Evolutionary conservation across 1,284 basidiomycete species (phyloP).

Genomic region (Coriolopsis trogii): DNA sequence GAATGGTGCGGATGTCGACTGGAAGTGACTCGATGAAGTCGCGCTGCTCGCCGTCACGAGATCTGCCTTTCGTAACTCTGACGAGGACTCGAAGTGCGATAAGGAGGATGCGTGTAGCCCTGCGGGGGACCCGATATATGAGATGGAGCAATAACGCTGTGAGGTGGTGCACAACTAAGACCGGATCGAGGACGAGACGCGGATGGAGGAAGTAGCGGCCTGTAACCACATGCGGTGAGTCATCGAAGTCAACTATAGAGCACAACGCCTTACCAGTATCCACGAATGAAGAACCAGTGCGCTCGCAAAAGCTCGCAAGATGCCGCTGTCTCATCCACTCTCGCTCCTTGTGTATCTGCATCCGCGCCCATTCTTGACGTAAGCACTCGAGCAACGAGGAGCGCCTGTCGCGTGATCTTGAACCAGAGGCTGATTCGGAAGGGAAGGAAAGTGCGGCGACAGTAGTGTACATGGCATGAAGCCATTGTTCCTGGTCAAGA

Average conservation of each 20-base stretch:
- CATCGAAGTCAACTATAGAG: neutral
- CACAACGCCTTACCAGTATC: neutral
- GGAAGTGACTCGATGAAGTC: neutral
- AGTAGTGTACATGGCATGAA: neutral
- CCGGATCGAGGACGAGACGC: neutral
- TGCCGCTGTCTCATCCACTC: conserved; percentile 6
- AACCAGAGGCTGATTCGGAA: neutral
- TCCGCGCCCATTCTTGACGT: neutral
- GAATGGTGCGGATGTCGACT: conserved; percentile 13
- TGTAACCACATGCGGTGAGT: neutral
- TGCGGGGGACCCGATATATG: conserved; percentile 4
- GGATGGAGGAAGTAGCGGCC: conserved; percentile 1
- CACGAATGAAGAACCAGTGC: neutral
- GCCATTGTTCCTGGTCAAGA: conserved; percentile 5
- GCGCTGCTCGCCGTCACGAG: neutral
- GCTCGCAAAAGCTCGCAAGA: neutral
- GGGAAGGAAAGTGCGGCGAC: neutral
- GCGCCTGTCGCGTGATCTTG: neutral
- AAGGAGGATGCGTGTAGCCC: conserved; percentile 3
- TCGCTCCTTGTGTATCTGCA: conserved; percentile 5
- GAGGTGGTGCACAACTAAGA: conserved; percentile 2
- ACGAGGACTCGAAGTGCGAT: neutral
- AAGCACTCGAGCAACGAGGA: neutral
- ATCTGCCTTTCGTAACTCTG: neutral
- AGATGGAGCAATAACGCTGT: conserved; percentile 10